Evolutionary conservation across 2,329 filamentous ascomycete genomes (phyloP).

Genomic region (Monosporascus sp.): DNA sequence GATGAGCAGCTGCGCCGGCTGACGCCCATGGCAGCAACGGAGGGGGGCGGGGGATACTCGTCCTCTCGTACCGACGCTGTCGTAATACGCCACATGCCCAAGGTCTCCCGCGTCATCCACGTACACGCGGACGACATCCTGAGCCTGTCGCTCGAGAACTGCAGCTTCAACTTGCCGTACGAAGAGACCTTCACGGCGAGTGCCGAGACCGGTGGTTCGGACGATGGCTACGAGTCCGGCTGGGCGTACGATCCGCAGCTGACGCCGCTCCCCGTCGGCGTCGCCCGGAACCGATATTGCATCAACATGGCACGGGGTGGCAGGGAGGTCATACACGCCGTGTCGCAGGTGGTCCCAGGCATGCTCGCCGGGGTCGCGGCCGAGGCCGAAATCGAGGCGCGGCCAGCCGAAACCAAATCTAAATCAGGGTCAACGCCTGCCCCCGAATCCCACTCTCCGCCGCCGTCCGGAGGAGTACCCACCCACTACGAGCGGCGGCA

Average conservation of each 20-base stretch:
- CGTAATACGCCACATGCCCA: constrained; percentile 7
- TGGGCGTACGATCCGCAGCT: constrained; percentile 27
- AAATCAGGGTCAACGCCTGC: background rate
- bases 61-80: background rate
- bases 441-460: background rate
- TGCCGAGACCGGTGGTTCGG: constrained; percentile 1
- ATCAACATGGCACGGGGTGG: constrained; percentile 12
- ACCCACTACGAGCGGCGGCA: background rate
- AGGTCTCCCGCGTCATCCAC: constrained; percentile 15
- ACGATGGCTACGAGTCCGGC: constrained; percentile 13
- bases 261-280: constrained; percentile 12
- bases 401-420: background rate
- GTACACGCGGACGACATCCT: constrained; percentile 23
- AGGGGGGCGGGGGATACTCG: background rate
- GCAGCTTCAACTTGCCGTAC: constrained; percentile 27
- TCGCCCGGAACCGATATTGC: constrained; percentile 16
- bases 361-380: constrained; percentile 7
- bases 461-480: background rate
- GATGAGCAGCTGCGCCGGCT: constrained; percentile 18
- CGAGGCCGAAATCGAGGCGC: background rate
- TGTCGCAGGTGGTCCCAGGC: constrained; percentile 8
- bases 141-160: constrained; percentile 26
- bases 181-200: constrained; percentile 16
- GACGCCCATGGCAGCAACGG: constrained; percentile 7
- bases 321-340: constrained; percentile 2